These are phyloP conservation scores for Polygonum aviculare DNA, from an alignment of 148 eudicot species.

Conservation along the genomic window DNA sequence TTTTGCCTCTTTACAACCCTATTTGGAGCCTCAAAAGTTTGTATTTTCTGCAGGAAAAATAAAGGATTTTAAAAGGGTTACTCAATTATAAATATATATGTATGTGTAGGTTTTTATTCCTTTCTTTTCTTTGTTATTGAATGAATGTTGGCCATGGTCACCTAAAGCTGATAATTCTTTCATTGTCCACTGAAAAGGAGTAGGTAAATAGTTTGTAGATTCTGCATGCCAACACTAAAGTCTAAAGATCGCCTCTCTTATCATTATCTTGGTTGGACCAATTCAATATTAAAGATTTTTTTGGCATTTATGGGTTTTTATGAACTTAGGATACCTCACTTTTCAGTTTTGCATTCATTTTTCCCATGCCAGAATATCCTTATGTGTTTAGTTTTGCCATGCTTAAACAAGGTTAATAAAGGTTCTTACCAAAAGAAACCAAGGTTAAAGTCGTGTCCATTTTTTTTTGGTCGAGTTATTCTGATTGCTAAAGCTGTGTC, in stretches of 20 bases:
- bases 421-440: too few relatives aligned
- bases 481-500: too few relatives aligned
- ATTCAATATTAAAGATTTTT: not conserved
- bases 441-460: too few relatives aligned
- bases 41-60: not conserved
- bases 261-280: not conserved
- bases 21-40: not conserved
- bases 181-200: not conserved
- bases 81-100: not conserved
- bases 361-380: not conserved
- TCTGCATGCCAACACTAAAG: constrained; percentile 12
- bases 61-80: not conserved
- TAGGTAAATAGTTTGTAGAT: not conserved
- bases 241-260: constrained; percentile 2
- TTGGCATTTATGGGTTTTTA: not conserved
- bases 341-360: not conserved
- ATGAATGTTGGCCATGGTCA: not conserved
- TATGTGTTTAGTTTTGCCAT: too few relatives aligned
- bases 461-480: too few relatives aligned
- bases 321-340: constrained; percentile 7
- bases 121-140: not conserved
- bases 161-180: constrained; percentile 6
- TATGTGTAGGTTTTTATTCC: not conserved
- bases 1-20: constrained; percentile 1
- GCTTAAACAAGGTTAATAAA: too few relatives aligned